These are phyloP conservation scores for Kwoniella sp. DNA, from an alignment of 768 basidiomycete species.

Conservation along the genomic window DNA sequence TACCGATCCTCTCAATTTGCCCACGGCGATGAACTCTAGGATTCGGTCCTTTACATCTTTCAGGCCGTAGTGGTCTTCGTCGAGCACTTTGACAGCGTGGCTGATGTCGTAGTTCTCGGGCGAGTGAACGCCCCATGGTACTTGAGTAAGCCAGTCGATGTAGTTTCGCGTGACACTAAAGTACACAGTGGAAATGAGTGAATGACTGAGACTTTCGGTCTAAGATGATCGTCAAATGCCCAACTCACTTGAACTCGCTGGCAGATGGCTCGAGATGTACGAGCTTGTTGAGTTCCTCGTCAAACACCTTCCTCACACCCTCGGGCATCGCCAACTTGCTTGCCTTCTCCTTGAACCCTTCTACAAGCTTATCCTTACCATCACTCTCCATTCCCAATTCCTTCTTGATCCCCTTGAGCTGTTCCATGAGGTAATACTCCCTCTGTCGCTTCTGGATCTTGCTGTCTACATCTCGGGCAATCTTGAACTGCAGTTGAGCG, in stretches of 20 bases:
- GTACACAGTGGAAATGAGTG: conserved; percentile 6
- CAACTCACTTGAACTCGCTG: conserved; percentile 72
- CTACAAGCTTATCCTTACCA: conserved; percentile 90
- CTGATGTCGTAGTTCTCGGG: conserved; percentile 86
- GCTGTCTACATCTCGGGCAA: conserved; percentile 86
- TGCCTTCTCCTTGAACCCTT: conserved; percentile 87
- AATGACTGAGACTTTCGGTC: not conserved
- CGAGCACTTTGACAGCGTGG: conserved; percentile 78
- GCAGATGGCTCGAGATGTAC: conserved; percentile 86
- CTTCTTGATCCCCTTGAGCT: conserved; percentile 93
- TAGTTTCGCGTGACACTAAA: conserved; percentile 81
- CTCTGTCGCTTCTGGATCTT: conserved; percentile 93
- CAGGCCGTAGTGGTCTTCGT: conserved; percentile 92
- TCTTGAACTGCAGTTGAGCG: conserved; percentile 88
- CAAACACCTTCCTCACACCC: conserved; percentile 85
- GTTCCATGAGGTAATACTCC: conserved; percentile 96
- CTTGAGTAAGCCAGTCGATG: conserved; percentile 70
- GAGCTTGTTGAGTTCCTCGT: conserved; percentile 90
- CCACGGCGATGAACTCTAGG: conserved; percentile 92
- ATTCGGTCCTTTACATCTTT: conserved; percentile 91
- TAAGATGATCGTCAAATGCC: not conserved
- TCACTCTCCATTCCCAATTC: conserved; percentile 93
- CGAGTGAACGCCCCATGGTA: conserved; percentile 96
- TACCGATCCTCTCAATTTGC: conserved; percentile 89
- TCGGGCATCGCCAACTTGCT: conserved; percentile 83